Percentiles rank a stretch among this genome's conserved stretches.
Evolutionary conservation across 2,329 filamentous ascomycete genomes (phyloP).

Genomic region (Davidsoniella virescens): DNA sequence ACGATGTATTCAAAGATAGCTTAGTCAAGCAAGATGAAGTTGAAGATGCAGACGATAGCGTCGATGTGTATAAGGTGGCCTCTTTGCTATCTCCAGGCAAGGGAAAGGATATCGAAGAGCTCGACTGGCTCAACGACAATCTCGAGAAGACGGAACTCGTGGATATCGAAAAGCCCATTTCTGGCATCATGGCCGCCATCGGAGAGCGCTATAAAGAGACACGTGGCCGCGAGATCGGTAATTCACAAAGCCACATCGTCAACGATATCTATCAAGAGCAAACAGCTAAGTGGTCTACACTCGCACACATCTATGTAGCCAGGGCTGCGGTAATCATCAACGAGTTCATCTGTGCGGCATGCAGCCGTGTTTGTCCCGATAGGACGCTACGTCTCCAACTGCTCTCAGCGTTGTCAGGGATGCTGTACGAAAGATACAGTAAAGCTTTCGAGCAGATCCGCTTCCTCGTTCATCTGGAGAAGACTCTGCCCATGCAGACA

Average conservation of each 20-base stretch:
- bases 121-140: too few species aligned
- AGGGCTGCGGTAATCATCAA: conserved; percentile 18
- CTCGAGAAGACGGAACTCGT: conserved; percentile 1
- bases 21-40: not conserved
- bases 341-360: conserved; percentile 16
- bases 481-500: conserved; percentile 18
- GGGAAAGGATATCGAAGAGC: not conserved
- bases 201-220: conserved; percentile 14
- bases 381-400: conserved; percentile 13
- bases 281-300: conserved; percentile 18
- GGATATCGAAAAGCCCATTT: not conserved
- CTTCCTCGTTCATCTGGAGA: conserved; percentile 18
- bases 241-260: conserved; percentile 15
- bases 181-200: conserved; percentile 17
- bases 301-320: conserved; percentile 18
- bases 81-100: too few species aligned
- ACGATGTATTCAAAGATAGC: not conserved
- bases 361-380: conserved; percentile 16
- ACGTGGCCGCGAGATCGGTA: conserved; percentile 17
- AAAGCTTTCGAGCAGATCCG: conserved; percentile 15
- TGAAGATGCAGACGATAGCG: not conserved
- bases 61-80: not conserved
- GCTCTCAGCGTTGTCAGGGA: conserved; percentile 15
- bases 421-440: conserved; percentile 16
- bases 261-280: conserved; percentile 18